Conservation (phyloP, 1,284 basidiomycete genomes). For the Moesziomyces sp. region DNA sequence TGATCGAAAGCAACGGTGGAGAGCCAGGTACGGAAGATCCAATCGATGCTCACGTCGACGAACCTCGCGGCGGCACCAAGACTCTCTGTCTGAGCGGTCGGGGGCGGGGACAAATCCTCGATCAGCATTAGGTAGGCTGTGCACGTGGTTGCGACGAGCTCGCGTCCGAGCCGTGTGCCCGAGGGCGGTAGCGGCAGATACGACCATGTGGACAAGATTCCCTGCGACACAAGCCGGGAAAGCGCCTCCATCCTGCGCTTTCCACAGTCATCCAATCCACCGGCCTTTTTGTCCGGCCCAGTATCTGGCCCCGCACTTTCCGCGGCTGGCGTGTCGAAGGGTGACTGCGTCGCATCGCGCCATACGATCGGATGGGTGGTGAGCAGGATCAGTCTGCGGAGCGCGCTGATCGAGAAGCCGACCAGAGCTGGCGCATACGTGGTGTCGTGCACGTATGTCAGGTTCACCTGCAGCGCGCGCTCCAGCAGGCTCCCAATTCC, state of each 20-base stretch:
- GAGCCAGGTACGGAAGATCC: conserved; percentile 23
- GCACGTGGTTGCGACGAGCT: conserved; percentile 22
- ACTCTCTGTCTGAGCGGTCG: not conserved
- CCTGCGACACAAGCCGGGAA: conserved; percentile 17
- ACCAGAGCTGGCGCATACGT: conserved; percentile 17
- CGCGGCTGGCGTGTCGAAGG: not conserved
- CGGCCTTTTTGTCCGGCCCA: not conserved
- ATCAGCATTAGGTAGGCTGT: conserved; percentile 6
- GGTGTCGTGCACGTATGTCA: conserved; percentile 39
- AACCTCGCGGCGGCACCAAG: conserved; percentile 16
- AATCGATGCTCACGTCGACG: conserved; percentile 27
- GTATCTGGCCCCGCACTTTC: not conserved
- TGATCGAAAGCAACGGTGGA: conserved; percentile 14
- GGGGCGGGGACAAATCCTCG: conserved; percentile 10
- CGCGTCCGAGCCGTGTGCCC: conserved; percentile 7
- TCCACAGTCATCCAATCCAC: conserved; percentile 16
- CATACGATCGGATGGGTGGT: conserved; percentile 26
- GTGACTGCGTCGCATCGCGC: not conserved
- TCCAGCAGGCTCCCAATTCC: conserved; percentile 39
- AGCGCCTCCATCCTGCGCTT: conserved; percentile 24
- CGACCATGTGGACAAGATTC: conserved; percentile 37
- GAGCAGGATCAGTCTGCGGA: conserved; percentile 26
- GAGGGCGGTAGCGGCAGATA: conserved; percentile 34
- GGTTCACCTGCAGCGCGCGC: conserved; percentile 28
- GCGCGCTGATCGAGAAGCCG: conserved; percentile 15